A percentile compares a stretch with the other conserved stretches of the same genome.
Conservation (phyloP, 352 stramenopile species). For the Discostella stelligera region DNA sequence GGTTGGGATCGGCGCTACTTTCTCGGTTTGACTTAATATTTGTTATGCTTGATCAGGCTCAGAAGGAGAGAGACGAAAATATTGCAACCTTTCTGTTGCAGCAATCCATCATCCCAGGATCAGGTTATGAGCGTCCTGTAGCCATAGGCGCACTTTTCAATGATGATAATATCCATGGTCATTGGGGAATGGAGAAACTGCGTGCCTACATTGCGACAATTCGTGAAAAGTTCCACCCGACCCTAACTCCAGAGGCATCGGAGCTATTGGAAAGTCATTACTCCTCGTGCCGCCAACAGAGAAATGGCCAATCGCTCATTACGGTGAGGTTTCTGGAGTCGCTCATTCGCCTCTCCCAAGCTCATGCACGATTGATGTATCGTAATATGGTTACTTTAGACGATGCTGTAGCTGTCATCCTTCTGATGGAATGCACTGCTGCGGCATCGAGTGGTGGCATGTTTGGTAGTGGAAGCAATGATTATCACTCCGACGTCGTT, state of each 20-base stretch:
- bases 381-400: slow-evolving; percentile 88
- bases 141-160: slow-evolving; percentile 25
- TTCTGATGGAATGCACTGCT: slow-evolving; percentile 93
- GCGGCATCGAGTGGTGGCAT: slow-evolving; percentile 42
- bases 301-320: slow-evolving; percentile 73
- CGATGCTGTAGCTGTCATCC: slow-evolving; percentile 93
- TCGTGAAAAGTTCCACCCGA: slow-evolving; percentile 86
- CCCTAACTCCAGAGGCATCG: slow-evolving; percentile 85
- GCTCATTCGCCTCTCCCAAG: slow-evolving; percentile 89
- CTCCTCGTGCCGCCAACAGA: slow-evolving; percentile 72
- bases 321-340: slow-evolving; percentile 94
- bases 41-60: slow-evolving; percentile 88
- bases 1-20: slow-evolving; percentile 92
- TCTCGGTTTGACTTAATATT: slow-evolving; percentile 97
- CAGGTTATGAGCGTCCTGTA: slow-evolving; percentile 52
- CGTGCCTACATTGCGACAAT: slow-evolving; percentile 91
- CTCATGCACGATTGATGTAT: slow-evolving; percentile 92
- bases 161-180: slow-evolving; percentile 30
- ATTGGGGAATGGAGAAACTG: slow-evolving; percentile 89
- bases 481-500: slow-evolving; percentile 19
- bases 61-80: slow-evolving; percentile 89
- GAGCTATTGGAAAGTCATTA: slow-evolving; percentile 91
- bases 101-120: slow-evolving; percentile 81
- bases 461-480: slow-evolving; percentile 13
- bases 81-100: slow-evolving; percentile 94